Evolutionary conservation across 768 basidiomycete species (phyloP).

Genomic region (Russula sp.): DNA sequence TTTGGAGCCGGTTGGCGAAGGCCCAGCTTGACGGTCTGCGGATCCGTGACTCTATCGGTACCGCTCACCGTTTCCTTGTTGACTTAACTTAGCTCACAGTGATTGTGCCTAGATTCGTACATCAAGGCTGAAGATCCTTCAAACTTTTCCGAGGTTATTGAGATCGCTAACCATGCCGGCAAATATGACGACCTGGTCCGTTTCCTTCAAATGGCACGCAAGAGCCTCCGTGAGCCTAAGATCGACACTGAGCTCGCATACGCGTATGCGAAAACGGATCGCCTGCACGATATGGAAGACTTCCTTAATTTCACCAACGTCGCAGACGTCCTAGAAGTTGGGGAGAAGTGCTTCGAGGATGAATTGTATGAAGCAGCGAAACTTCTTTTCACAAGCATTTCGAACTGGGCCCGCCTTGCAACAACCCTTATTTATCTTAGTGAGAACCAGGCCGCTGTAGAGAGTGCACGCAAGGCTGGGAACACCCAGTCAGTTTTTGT

Average conservation of each 20-base stretch:
- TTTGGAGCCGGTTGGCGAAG: constrained; percentile 97
- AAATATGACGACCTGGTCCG: constrained; percentile 92
- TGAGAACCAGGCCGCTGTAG: constrained; percentile 96
- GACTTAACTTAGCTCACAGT: background rate
- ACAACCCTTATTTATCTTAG: constrained; percentile 98
- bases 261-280: constrained; percentile 96
- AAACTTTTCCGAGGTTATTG: constrained; percentile 92
- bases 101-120: constrained; percentile 66
- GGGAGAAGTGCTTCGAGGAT: constrained; percentile 99
- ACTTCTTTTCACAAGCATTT: constrained; percentile 91
- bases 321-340: constrained; percentile 91
- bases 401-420: constrained; percentile 96
- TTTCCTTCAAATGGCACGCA: constrained; percentile 98
- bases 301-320: constrained; percentile 98
- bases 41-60: constrained; percentile 95
- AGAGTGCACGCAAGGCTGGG: constrained; percentile 98
- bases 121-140: constrained; percentile 95
- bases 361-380: constrained; percentile 97
- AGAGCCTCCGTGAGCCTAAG: constrained; percentile 91
- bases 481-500: constrained; percentile 72
- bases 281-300: constrained; percentile 99
- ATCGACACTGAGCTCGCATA: constrained; percentile 98
- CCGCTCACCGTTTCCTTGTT: background rate
- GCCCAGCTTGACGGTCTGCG: constrained; percentile 97
- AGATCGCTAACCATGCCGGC: constrained; percentile 90